phyloP scores from a whole-genome alignment of 805 yeast species.

The Starmerella potacharoeniae region DNA sequence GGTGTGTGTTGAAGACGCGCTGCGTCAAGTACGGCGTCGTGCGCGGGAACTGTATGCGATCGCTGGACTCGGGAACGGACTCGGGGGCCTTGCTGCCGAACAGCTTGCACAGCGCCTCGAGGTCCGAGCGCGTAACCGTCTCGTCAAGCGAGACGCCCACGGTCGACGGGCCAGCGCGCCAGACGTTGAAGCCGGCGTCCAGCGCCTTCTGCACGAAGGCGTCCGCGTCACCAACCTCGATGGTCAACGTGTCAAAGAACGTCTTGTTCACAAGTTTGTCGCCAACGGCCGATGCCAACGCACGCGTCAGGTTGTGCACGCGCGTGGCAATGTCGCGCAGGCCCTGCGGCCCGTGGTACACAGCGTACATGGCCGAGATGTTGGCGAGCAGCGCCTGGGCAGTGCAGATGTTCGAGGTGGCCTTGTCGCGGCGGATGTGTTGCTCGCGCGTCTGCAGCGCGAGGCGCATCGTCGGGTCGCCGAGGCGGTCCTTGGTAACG shows the following conservation, averaged over 20 bases:
- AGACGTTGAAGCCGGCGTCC: conserved; percentile 60
- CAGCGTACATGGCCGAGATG: conserved; percentile 90
- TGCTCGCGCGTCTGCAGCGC: conserved; percentile 98
- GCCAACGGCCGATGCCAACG: conserved; percentile 52
- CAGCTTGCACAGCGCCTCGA: conserved; percentile 43
- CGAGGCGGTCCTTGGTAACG: conserved; percentile 80
- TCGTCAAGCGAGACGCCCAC: conserved; percentile 87
- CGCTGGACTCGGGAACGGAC: conserved; percentile 15
- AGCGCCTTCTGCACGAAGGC: conserved; percentile 49
- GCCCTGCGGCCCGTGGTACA: conserved; percentile 90
- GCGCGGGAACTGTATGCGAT: conserved; percentile 31
- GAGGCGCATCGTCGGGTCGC: conserved; percentile 76
- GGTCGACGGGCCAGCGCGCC: conserved; percentile 47
- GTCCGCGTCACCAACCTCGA: conserved; percentile 42
- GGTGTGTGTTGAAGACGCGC: conserved; percentile 74
- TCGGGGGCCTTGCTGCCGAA: conserved; percentile 39
- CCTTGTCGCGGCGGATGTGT: conserved; percentile 94
- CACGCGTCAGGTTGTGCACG: conserved; percentile 59
- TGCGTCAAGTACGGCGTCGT: conserved; percentile 39
- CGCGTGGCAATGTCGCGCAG: conserved; percentile 65
- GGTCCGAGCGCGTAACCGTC: conserved; percentile 56
- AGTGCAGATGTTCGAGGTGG: conserved; percentile 95
- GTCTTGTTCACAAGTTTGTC: conserved; percentile 40
- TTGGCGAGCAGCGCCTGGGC: conserved; percentile 95
- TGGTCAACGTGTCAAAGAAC: conserved; percentile 82